These are phyloP conservation scores for Cyberlindnera sargentensis DNA, from an alignment of 805 yeast genomes.

Conservation along the genomic window DNA sequence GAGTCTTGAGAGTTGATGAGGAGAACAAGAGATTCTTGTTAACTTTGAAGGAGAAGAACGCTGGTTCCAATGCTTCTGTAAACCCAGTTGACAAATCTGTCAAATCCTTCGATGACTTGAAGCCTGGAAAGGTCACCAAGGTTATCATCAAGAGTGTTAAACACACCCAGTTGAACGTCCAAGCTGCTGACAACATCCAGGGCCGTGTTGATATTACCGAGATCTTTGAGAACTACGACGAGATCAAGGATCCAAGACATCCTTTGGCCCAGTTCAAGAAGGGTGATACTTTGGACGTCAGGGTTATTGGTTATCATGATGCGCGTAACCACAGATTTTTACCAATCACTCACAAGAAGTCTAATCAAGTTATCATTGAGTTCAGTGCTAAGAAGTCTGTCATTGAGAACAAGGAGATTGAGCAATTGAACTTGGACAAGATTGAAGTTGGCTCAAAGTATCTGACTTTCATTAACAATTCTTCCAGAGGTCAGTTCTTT, in stretches of 20 bases:
- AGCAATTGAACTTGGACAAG: conserved; percentile 32
- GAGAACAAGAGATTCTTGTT: conserved; percentile 65
- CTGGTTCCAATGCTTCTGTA: conserved; percentile 23
- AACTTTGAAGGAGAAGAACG: conserved; percentile 40
- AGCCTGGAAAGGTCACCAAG: conserved; percentile 54
- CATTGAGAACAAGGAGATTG: conserved; percentile 22
- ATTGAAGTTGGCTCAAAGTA: conserved; percentile 43
- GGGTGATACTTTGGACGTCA: conserved; percentile 53
- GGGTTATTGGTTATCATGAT: conserved; percentile 73
- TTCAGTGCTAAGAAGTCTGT: conserved; percentile 47
- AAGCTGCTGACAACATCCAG: conserved; percentile 66
- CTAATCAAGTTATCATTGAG: conserved; percentile 55
- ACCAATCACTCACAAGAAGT: conserved; percentile 54
- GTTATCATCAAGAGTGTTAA: conserved; percentile 58
- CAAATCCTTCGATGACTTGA: conserved; percentile 41
- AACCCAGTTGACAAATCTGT: conserved; percentile 58
- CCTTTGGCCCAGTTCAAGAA: conserved; percentile 55
- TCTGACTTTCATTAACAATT: conserved; percentile 59
- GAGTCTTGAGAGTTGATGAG: conserved; percentile 61
- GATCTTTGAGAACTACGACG: conserved; percentile 45
- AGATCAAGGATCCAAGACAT: conserved; percentile 47
- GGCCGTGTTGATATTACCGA: conserved; percentile 79
- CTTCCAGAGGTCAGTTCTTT: conserved; percentile 55
- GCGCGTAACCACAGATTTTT: conserved; percentile 58
- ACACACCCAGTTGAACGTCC: conserved; percentile 67